These are phyloP conservation scores for Trichoderma endophyticum DNA, from an alignment of 2,329 filamentous ascomycete genomes.

Conservation along the genomic window DNA sequence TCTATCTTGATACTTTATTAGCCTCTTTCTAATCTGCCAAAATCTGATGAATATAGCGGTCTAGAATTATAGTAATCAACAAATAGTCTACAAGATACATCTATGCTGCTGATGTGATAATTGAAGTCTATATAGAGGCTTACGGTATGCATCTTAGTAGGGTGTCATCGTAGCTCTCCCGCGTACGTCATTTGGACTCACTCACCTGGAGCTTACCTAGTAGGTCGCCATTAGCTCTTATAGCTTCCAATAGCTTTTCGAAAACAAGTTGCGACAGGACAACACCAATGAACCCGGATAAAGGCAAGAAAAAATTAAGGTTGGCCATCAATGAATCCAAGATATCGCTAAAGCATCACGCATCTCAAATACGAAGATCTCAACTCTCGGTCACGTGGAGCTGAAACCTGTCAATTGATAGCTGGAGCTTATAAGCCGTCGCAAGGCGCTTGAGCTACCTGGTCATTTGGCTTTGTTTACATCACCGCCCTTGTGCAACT, in stretches of 20 bases:
- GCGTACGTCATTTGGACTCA: background rate
- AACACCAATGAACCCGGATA: background rate
- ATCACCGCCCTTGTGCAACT: background rate
- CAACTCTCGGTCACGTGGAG: background rate
- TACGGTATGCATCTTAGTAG: background rate
- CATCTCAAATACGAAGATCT: background rate
- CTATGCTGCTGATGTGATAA: background rate
- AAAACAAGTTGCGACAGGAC: background rate
- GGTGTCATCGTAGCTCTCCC: background rate
- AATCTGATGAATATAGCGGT: background rate
- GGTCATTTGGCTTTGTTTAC: background rate
- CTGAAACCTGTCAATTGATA: background rate
- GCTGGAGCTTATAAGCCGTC: background rate
- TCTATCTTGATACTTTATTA: no score
- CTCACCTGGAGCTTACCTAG: background rate
- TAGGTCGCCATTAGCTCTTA: background rate
- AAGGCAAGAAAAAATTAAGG: background rate
- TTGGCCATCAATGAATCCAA: background rate
- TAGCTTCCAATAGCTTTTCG: background rate
- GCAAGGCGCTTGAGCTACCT: background rate
- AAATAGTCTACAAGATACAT: background rate
- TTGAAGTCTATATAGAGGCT: background rate
- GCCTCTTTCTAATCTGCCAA: background rate
- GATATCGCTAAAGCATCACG: background rate
- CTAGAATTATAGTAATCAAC: background rate